Evolutionary conservation across 371 early-diverging fungal genomes (phyloP).

Genomic region (Parasitella parasitica): DNA sequence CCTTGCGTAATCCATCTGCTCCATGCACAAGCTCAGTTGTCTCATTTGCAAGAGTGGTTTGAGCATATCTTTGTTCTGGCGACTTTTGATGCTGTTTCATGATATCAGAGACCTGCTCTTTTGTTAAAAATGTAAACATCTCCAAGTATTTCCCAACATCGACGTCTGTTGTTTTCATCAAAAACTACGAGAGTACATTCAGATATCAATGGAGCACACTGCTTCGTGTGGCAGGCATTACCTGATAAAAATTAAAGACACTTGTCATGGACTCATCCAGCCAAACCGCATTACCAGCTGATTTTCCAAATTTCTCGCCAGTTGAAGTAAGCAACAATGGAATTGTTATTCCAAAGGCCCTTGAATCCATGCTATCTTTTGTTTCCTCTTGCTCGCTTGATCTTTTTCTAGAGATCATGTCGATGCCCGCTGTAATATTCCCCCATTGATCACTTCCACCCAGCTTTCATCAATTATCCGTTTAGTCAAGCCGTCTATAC

Average conservation of each 20-base stretch:
- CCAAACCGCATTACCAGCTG: slow-evolving; percentile 96
- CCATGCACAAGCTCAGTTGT: slow-evolving; percentile 92
- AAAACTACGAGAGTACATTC: slow-evolving; percentile 22
- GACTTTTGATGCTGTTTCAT: slow-evolving; percentile 60
- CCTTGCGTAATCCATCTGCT: slow-evolving; percentile 56
- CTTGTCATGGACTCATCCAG: slow-evolving; percentile 78
- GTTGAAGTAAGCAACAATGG: slow-evolving; percentile 85
- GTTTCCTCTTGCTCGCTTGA: slow-evolving; percentile 9
- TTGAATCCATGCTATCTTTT: slow-evolving; percentile 22
- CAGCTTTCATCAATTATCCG: slow-evolving; percentile 55
- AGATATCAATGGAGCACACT: not conserved
- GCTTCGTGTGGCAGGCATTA: no score
- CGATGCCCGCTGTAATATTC: slow-evolving; percentile 93
- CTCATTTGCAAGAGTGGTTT: slow-evolving; percentile 77
- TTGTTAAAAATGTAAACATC: slow-evolving; percentile 79
- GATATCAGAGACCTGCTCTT: slow-evolving; percentile 56
- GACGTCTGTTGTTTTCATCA: slow-evolving; percentile 79
- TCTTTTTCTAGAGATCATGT: slow-evolving; percentile 74
- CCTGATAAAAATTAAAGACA: slow-evolving; percentile 91
- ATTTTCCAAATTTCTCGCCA: slow-evolving; percentile 96
- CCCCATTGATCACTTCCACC: slow-evolving; percentile 99
- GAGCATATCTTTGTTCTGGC: slow-evolving; percentile 74
- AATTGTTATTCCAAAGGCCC: slow-evolving; percentile 83
- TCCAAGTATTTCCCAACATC: slow-evolving; percentile 76
- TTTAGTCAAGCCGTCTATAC: not conserved